Percentiles rank a stretch among this genome's conserved stretches.
These are phyloP conservation scores for Cucumis hystrix DNA, from an alignment of 306 rosid genomes.

Conservation along the genomic window DNA sequence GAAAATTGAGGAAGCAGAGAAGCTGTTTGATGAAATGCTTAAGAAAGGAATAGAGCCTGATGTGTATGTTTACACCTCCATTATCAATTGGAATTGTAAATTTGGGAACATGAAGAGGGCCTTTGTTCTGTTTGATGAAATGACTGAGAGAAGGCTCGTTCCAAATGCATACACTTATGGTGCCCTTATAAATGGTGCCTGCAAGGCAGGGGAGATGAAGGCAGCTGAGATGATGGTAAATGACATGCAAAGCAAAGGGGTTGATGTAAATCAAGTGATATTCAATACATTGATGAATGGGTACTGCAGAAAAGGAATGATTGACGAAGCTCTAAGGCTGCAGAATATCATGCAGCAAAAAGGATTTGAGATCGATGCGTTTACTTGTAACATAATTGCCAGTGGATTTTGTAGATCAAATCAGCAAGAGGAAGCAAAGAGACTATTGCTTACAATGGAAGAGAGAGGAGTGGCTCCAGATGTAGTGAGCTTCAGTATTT, in stretches of 20 bases:
- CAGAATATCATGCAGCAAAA: constrained; percentile 40
- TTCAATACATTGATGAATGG: constrained; percentile 63
- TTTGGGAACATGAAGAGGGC: constrained; percentile 52
- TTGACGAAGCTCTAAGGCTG: constrained; percentile 51
- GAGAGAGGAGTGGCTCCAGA: constrained; percentile 53
- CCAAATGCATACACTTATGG: constrained; percentile 54
- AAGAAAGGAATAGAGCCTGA: constrained; percentile 41
- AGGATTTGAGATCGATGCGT: constrained; percentile 43
- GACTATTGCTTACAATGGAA: constrained; percentile 37
- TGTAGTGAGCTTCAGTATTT: constrained; percentile 37
- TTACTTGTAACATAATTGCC: constrained; percentile 50
- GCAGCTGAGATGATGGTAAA: constrained; percentile 51
- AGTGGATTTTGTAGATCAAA: constrained; percentile 39
- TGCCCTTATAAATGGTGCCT: constrained; percentile 46
- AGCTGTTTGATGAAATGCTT: constrained; percentile 45
- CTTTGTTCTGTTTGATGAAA: constrained; percentile 53
- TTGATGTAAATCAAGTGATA: constrained; percentile 37
- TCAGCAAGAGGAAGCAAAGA: constrained; percentile 55
- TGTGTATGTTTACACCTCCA: constrained; percentile 43
- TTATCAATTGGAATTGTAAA: constrained; percentile 56
- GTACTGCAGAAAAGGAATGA: constrained; percentile 51
- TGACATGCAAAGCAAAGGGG: constrained; percentile 56
- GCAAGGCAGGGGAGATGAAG: constrained; percentile 62
- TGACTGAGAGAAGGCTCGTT: constrained; percentile 33
- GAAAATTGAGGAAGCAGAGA: constrained; percentile 38